Conservation (phyloP, 2,329 filamentous ascomycete genomes). For the Talaromyces sp. region DNA sequence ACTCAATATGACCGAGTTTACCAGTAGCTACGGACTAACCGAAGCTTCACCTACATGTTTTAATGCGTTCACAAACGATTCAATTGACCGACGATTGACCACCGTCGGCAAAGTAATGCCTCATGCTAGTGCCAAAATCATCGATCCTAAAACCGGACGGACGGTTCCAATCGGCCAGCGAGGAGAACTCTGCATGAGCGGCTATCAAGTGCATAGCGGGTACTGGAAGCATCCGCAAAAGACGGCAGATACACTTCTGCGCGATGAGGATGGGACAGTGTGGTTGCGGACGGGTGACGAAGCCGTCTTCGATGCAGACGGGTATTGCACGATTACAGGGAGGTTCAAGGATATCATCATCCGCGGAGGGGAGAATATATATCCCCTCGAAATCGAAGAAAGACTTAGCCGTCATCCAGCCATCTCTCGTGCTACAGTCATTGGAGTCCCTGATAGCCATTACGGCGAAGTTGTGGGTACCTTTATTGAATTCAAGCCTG, state of each 20-base stretch:
- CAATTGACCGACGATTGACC: slow-evolving; percentile 59
- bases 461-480: slow-evolving; percentile 69
- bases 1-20: slow-evolving; percentile 70
- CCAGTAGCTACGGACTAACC: slow-evolving; percentile 64
- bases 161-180: slow-evolving; percentile 62
- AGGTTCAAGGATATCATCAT: slow-evolving; percentile 78
- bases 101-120: slow-evolving; percentile 74
- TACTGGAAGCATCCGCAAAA: slow-evolving; percentile 47
- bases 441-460: slow-evolving; percentile 63
- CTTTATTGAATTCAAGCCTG: slow-evolving; percentile 44
- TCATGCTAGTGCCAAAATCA: slow-evolving; percentile 70
- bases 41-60: slow-evolving; percentile 77
- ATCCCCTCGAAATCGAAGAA: slow-evolving; percentile 71
- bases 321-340: slow-evolving; percentile 68
- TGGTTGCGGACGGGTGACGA: slow-evolving; percentile 65
- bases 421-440: slow-evolving; percentile 61
- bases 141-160: slow-evolving; percentile 55
- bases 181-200: slow-evolving; percentile 72
- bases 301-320: slow-evolving; percentile 49
- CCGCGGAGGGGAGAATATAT: slow-evolving; percentile 67
- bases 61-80: slow-evolving; percentile 71
- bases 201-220: slow-evolving; percentile 63
- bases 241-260: slow-evolving; percentile 65
- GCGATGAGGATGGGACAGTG: slow-evolving; percentile 53
- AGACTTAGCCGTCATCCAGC: slow-evolving; percentile 60